These are phyloP conservation scores for Parietichytrium sp. DNA, from an alignment of 108 stramenopile species.

Conservation along the genomic window DNA sequence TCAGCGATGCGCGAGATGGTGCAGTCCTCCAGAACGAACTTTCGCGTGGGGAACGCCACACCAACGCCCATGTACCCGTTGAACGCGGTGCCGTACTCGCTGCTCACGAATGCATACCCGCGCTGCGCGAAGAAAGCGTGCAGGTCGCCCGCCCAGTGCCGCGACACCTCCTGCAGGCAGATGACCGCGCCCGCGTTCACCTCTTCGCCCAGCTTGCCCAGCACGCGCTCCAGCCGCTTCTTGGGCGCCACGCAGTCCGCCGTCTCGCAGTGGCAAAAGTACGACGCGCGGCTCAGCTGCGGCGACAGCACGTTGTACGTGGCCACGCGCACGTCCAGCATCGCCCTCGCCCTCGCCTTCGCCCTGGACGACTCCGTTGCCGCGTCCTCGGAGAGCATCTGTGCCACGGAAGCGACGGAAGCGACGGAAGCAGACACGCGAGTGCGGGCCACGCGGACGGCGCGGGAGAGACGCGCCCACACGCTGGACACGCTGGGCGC, in stretches of 20 bases:
- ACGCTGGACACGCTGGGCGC: no score
- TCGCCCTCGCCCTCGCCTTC: no score
- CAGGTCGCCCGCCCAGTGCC: conserved; percentile 50
- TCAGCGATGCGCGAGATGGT: conserved; percentile 50
- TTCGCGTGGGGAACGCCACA: conserved; percentile 68
- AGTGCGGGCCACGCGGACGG: no score
- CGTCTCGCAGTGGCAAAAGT: conserved; percentile 35
- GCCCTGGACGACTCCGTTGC: no score
- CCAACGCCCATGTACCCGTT: conserved; percentile 88
- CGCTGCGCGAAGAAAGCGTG: conserved; percentile 77
- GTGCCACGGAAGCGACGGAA: no score
- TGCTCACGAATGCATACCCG: conserved; percentile 83
- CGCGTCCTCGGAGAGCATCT: no score
- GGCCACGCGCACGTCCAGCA: conserved; percentile 41
- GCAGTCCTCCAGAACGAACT: conserved; percentile 41
- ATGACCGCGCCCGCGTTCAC: conserved; percentile 44
- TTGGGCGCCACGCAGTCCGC: conserved; percentile 40
- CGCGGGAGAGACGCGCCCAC: no score
- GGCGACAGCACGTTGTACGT: conserved; percentile 48
- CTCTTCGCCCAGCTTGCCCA: conserved; percentile 41
- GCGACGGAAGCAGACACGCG: no score
- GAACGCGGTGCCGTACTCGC: conserved; percentile 80
- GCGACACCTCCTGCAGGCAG: conserved; percentile 59
- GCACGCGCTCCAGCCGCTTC: conserved; percentile 1
- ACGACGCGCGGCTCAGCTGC: conserved; percentile 25